Evolutionary conservation across 2,329 filamentous ascomycete species (phyloP).

Genomic region (Geosmithia flava): DNA sequence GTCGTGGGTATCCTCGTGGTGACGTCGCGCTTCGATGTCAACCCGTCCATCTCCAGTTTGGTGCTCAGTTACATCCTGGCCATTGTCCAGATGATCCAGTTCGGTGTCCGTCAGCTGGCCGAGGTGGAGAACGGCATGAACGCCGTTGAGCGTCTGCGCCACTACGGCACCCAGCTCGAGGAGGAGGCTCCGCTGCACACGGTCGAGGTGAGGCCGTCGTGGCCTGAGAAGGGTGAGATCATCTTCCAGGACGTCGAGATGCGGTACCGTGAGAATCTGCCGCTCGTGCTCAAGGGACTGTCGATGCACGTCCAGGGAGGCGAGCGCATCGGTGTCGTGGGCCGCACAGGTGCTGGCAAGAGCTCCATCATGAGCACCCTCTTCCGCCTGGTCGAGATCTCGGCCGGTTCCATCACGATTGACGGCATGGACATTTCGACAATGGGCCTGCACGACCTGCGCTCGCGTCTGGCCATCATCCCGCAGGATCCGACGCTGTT

Average conservation of each 20-base stretch:
- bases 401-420: slow-evolving; percentile 48
- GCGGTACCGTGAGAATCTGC: slow-evolving; percentile 62
- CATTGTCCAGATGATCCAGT: slow-evolving; percentile 93
- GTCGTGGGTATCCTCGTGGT: slow-evolving; percentile 83
- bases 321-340: slow-evolving; percentile 71
- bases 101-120: slow-evolving; percentile 83
- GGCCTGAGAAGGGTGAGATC: slow-evolving; percentile 82
- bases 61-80: slow-evolving; percentile 88
- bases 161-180: slow-evolving; percentile 78
- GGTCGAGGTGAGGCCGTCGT: slow-evolving; percentile 56
- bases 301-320: slow-evolving; percentile 62
- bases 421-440: slow-evolving; percentile 59
- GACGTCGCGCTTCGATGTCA: slow-evolving; percentile 75
- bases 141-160: slow-evolving; percentile 78
- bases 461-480: slow-evolving; percentile 69
- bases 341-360: slow-evolving; percentile 73
- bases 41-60: slow-evolving; percentile 74
- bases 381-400: slow-evolving; percentile 62
- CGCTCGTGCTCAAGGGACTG: slow-evolving; percentile 59
- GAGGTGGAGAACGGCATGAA: slow-evolving; percentile 99
- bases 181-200: slow-evolving; percentile 81
- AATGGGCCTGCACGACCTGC: slow-evolving; percentile 62
- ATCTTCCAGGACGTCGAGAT: slow-evolving; percentile 64
- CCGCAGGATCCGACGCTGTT: slow-evolving; percentile 78
- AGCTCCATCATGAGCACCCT: slow-evolving; percentile 74